These are phyloP conservation scores for Ensete glaucum DNA, from an alignment of 176 grass and related monocot species.

Conservation along the genomic window DNA sequence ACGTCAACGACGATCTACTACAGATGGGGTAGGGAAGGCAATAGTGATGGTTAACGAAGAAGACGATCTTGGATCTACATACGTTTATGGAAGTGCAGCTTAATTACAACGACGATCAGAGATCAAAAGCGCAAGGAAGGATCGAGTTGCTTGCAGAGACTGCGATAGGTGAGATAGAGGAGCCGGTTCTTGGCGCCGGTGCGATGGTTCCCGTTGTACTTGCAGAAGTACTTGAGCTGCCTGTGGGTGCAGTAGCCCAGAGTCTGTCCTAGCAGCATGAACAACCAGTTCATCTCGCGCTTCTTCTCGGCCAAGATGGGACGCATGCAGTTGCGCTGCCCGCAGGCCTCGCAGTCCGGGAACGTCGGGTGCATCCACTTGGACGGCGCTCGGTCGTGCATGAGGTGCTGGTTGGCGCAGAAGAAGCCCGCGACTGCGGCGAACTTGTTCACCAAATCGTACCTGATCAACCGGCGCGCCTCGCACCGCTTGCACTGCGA, in stretches of 20 bases:
- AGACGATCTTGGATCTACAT: no score
- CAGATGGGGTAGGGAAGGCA: no score
- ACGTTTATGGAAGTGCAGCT: no score
- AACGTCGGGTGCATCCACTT: neutral
- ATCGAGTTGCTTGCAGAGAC: conserved; percentile 1
- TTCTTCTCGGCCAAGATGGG: conserved; percentile 7
- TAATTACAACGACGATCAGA: no score
- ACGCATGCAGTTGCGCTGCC: neutral
- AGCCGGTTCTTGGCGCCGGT: conserved; percentile 13
- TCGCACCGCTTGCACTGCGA: conserved; percentile 1
- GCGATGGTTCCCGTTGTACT: conserved; percentile 10
- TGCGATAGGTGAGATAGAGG: neutral
- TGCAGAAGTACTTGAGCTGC: conserved; percentile 22
- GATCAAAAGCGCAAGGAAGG: no score
- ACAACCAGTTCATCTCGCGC: conserved; percentile 13
- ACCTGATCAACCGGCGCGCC: neutral
- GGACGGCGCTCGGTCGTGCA: conserved; percentile 11
- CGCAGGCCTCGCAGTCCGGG: neutral
- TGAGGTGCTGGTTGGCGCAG: neutral
- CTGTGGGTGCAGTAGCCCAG: conserved; percentile 8
- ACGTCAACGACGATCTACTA: no score
- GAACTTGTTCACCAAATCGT: conserved; percentile 4
- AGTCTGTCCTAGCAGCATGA: conserved; percentile 1
- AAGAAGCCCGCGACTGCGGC: neutral
- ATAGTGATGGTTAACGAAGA: no score